Base-by-base conservation (phyloP, 305 asterid species). In the Solanum hybrid region DNA sequence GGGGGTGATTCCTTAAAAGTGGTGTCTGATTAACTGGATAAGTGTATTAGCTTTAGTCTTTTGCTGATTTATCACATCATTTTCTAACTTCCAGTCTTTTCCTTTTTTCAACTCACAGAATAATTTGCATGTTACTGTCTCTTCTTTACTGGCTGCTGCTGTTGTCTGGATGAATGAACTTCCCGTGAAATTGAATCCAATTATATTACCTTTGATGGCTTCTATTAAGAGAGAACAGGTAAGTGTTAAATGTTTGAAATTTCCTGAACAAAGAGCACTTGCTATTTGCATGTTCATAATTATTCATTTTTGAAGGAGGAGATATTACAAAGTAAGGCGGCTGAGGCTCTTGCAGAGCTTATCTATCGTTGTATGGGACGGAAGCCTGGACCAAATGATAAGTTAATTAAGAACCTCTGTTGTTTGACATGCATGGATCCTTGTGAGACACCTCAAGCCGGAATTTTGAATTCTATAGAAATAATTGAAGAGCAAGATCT, bases 111-210 rank as follows among this genome's bases (percentile, higher is more conserved):
- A 56, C 31, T 91, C 89, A 92, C 98, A 98, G 99, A 95, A 92
- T 90, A 96, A 96, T 94, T 92, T 98, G 96, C 98, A 98, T 91
- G 92, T 98, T 79, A 95, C 98, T 26, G 98, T 96, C 91, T 93
- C 98, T 60, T 95, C 99, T 92, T 96, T 98, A 92, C 93, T 96
- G 89, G 99, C 99, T 32, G 96, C 98, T 91, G 98, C 98, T 78
- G 96, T 95, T 90, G 98, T 98, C 88, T 98, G 99, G 99, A 96
- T 98, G 96, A 95, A 98, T 32, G 98, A 96, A 92, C 97, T 98
- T 89, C 99, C 99, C 26, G 91, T 94, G 88, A 96, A 93, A 91
- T 97, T 96, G 38, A 98, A 98, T 92, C 98, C 98, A 75, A 91
- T 98, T 89, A 98, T 98, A 89, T 93, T 96, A 90, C 99, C 99